Evolutionary conservation across 768 basidiomycete genomes (phyloP).

Genomic region (Phanerochaete carnosa): DNA sequence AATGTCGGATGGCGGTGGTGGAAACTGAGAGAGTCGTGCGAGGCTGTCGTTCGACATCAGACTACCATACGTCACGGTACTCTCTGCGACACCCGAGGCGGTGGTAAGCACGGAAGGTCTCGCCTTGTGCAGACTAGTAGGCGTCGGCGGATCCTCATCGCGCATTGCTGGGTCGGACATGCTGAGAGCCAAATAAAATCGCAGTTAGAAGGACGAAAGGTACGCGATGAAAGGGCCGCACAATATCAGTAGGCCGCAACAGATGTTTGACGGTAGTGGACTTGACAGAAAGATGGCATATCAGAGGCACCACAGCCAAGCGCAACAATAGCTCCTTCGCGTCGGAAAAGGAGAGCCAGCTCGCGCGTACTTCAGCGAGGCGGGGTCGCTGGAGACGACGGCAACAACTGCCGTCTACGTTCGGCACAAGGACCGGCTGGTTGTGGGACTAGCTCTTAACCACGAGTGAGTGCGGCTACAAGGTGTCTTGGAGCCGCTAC

Average conservation of each 20-base stretch:
- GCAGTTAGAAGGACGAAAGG: background rate
- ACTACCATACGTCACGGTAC: constrained; percentile 41
- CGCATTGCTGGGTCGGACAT: background rate
- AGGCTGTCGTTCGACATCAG: constrained; percentile 1
- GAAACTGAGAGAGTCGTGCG: constrained; percentile 47
- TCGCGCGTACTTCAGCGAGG: too few relatives aligned
- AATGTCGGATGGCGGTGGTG: constrained; percentile 42
- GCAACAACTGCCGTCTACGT: background rate
- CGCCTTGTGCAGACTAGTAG: constrained; percentile 12
- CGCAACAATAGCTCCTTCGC: background rate
- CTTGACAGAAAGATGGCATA: constrained; percentile 12
- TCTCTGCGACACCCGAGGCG: constrained; percentile 55
- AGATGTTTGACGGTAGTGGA: constrained; percentile 4
- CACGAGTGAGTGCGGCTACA: background rate
- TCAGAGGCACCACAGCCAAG: constrained; percentile 3
- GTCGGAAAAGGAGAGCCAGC: background rate
- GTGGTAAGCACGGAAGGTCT: constrained; percentile 46
- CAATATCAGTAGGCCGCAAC: constrained; percentile 5
- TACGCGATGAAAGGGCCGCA: background rate
- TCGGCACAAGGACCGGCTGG: background rate
- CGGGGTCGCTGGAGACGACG: too few relatives aligned
- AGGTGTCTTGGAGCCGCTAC: background rate
- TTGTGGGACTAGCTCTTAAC: background rate
- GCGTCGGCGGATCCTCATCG: constrained; percentile 8
- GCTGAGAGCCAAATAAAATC: background rate